Conservation (phyloP, 2,329 filamentous ascomycete genomes). For the Hymenoscyphus salicellus region DNA sequence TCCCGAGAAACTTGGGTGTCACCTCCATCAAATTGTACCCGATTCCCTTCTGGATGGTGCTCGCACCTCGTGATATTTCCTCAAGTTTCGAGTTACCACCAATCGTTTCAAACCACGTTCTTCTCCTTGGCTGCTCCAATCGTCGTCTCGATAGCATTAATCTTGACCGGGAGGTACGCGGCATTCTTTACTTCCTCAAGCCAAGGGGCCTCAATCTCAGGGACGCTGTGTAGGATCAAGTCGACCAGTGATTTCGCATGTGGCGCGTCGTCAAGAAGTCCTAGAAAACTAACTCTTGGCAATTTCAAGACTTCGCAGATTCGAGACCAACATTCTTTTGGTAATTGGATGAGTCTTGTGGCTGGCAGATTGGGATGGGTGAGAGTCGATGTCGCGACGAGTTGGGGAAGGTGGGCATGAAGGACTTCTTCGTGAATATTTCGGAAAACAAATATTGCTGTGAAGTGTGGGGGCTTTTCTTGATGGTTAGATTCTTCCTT, state of each 20-base stretch:
- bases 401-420: conserved; percentile 57
- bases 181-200: conserved; percentile 42
- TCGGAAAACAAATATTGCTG: conserved; percentile 56
- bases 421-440: conserved; percentile 57
- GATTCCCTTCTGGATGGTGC: no score
- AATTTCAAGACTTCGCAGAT: conserved; percentile 58
- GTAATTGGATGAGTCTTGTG: conserved; percentile 61
- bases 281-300: conserved; percentile 63
- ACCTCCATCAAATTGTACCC: no score
- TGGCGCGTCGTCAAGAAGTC: conserved; percentile 54
- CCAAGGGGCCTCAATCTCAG: conserved; percentile 55
- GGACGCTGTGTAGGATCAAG: conserved; percentile 52
- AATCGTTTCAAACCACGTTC: background rate
- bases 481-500: background rate
- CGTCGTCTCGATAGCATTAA: conserved; percentile 44
- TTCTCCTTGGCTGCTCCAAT: conserved; percentile 19
- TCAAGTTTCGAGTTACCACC: no score
- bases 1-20: no score
- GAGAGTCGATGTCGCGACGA: conserved; percentile 51
- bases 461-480: conserved; percentile 24
- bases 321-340: conserved; percentile 55
- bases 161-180: conserved; percentile 47
- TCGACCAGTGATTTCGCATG: conserved; percentile 55
- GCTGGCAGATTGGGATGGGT: conserved; percentile 39
- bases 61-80: no score